Evolutionary conservation across 1,284 basidiomycete species (phyloP).

Genomic region (Ustilago cynodontis): DNA sequence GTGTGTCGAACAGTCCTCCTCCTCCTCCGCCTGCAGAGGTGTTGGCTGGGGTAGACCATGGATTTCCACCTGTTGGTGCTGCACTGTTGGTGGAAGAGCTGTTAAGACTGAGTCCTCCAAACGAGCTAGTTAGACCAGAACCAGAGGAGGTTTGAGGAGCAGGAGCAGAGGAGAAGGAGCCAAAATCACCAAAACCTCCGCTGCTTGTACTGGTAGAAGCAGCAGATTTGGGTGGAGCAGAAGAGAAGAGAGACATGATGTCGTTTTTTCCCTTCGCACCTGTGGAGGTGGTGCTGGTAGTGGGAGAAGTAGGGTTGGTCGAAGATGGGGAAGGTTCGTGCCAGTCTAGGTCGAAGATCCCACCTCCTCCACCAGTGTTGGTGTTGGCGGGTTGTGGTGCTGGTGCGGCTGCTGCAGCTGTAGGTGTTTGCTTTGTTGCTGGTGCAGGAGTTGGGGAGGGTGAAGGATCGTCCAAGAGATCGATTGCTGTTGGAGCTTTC

Average conservation of each 20-base stretch:
- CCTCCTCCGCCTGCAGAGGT: background rate
- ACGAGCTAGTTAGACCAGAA: conserved; percentile 12
- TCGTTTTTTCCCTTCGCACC: conserved; percentile 76
- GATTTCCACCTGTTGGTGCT: conserved; percentile 7
- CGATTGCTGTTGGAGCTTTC: conserved; percentile 15
- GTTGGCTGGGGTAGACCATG: conserved; percentile 16
- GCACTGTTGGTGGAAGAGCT: background rate
- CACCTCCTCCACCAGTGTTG: conserved; percentile 72
- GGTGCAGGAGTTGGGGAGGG: conserved; percentile 18
- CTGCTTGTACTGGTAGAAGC: background rate
- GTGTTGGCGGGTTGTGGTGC: conserved; percentile 61
- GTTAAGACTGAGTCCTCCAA: conserved; percentile 34
- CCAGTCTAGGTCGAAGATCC: conserved; percentile 88
- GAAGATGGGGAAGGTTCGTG: conserved; percentile 67
- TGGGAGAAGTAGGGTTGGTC: conserved; percentile 10
- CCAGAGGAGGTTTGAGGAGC: conserved; percentile 3
- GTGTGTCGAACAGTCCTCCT: conserved; percentile 53
- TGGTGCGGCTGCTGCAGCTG: conserved; percentile 21
- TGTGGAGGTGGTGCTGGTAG: conserved; percentile 71
- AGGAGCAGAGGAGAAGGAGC: conserved; percentile 21
- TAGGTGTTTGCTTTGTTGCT: conserved; percentile 22
- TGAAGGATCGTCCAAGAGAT: conserved; percentile 41
- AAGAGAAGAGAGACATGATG: conserved; percentile 82
- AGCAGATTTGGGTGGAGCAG: conserved; percentile 7
- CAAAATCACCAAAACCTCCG: conserved; percentile 36